Evolutionary conservation across 139 green algal species (phyloP), one percentile per base, ranked within the genome.

Genomic region (Gonium pectorale): DNA sequence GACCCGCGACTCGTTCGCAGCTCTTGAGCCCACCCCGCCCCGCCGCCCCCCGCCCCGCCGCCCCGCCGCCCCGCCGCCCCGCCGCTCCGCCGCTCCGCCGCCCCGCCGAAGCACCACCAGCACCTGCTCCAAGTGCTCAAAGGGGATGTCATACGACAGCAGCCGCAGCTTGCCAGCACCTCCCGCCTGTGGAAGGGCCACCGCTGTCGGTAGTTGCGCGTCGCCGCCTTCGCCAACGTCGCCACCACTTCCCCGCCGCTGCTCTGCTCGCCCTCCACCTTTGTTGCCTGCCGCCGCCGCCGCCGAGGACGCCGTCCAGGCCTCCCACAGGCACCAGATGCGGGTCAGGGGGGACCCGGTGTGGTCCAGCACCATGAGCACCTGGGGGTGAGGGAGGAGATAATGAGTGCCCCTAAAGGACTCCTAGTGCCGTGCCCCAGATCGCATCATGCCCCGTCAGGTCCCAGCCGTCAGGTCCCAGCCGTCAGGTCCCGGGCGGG

Each of bases 311-410:
- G n/a, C n/a, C n/a, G n/a, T n/a, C n/a, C 67, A 74, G 8, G 67
- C 67, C 37, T 74, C 67, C 15, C 54, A 74, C 37, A 74, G 67
- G 67, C 67, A 74, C 67, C 67, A 74, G 67, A 74, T 74, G 38
- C 67, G 67, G 9, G 38, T 74, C 27, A 74, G 67, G 38, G 40
- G 40, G 17, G 67, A 22, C 5, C 67, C 67, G 24, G n/a, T 40
- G 7, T 24, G 5, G 37, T 74, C 67, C 67, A 74, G 17, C 4
- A 74, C 67, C 67, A 74, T 74, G 21, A 74, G 67, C 17, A 17
- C 54, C 26, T 21, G 49, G 49, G 49, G 49, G 49, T 26, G 17
- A 17, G 49, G 49, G 49, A 59, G 49, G 49, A 17, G 49, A n/a
- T n/a, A n/a, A n/a, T n/a, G n/a, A n/a, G n/a, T n/a, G n/a, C n/a